Conservation (phyloP, 2,329 filamentous ascomycete species). For the Curvularia sp. region DNA sequence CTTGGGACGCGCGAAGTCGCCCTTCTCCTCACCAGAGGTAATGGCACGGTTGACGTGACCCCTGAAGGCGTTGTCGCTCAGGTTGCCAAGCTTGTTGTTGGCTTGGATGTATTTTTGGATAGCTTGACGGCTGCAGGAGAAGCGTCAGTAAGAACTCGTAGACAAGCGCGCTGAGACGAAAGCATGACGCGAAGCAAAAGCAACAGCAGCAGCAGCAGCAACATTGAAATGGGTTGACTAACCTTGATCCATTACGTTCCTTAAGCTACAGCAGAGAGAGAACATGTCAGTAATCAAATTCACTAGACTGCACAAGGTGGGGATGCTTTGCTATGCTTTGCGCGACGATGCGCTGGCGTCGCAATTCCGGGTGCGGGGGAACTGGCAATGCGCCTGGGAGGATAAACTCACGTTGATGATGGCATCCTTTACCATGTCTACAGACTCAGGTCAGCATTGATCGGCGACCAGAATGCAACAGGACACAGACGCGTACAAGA, state of each 20-base stretch:
- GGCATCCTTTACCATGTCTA: slow-evolving; percentile 77
- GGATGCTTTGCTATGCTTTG: slow-evolving; percentile 34
- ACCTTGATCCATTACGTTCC: slow-evolving; percentile 75
- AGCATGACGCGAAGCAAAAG: slow-evolving; percentile 39
- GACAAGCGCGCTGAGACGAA: slow-evolving; percentile 29
- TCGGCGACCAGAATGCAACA: slow-evolving; percentile 59
- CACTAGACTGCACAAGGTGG: slow-evolving; percentile 15
- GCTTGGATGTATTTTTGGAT: slow-evolving; percentile 78
- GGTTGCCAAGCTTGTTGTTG: slow-evolving; percentile 70
- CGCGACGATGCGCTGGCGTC: slow-evolving; percentile 47
- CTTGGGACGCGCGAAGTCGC: slow-evolving; percentile 88
- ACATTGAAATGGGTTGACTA: slow-evolving; percentile 51
- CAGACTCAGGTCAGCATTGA: slow-evolving; percentile 59
- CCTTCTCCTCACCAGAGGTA: slow-evolving; percentile 82
- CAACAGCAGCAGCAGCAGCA: slow-evolving; percentile 22
- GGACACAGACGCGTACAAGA: slow-evolving; percentile 1
- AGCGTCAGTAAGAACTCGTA: slow-evolving; percentile 45
- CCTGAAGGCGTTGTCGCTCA: slow-evolving; percentile 67
- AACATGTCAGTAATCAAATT: slow-evolving; percentile 58
- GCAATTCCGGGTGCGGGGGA: slow-evolving; percentile 38
- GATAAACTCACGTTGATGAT: slow-evolving; percentile 72
- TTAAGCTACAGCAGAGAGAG: slow-evolving; percentile 64
- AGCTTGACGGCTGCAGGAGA: slow-evolving; percentile 66
- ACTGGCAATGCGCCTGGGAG: slow-evolving; percentile 56
- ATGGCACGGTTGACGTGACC: slow-evolving; percentile 87